Evolutionary conservation across 169 alveolate genomes (phyloP), one percentile per base, ranked within the genome.

Genomic region (Cryptosporidium ryanae): DNA sequence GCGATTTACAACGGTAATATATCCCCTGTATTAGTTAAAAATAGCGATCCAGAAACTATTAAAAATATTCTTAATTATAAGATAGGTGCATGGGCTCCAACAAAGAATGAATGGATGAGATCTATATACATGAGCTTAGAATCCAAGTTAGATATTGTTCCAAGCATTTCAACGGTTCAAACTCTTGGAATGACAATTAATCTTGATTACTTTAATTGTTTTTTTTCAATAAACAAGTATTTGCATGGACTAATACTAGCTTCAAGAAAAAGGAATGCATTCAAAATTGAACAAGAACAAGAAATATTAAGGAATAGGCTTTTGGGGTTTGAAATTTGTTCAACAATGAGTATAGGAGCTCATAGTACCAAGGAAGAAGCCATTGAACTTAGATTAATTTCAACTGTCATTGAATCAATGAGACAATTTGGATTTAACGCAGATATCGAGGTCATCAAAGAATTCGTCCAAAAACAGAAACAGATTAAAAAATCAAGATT

Each of bases 71-170:
- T 76, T 15, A 76, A 61, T 23, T 59, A 43, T 23, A 76, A 76
- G 64, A 76, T 76, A 17, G 87, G 87, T 18, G 63, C 87, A 29
- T 76, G 87, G 87, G 50, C 71, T 59, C 87, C 87, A 38, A 76
- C 87, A 21, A 52, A 76, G 12, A 59, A 27, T 25, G 87, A 76
- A 23, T 76, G 87, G 87, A 76, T 76, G 87, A 76, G 87, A 44
- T 55, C 87, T 23, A 76, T 76, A 13, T 76, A 76, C 15, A 61
- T 76, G 87, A 70, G 57, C 1, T 61, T 76, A n/a, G 71, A 59
- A 21, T 27, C 52, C 12, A 76, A 61, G 17, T 34, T 76, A 25
- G 64, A 48, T 23, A 38, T 76, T 8, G 48, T 76, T 61, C 87
- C 87, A 5, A 76, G 63, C 27, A 76, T 76, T 25, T 76, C 87